A percentile compares a stretch with the other conserved stretches of the same genome.
phyloP scores from a whole-genome alignment of 306 rosid genomes.

The Malus domestica region ASM211411v1 NC_041790.1:14049501-14050000 shows the following conservation, averaged over 20 bases:
- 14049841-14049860: constrained; percentile 18
- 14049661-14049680: neutral
- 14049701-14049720: constrained; percentile 16
- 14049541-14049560: neutral
- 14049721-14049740: neutral
- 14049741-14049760: neutral
- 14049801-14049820: constrained; percentile 43
- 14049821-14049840: constrained; percentile 24
- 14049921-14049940: constrained; percentile 43
- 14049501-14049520: neutral
- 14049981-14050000: constrained; percentile 60
- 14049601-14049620: neutral
- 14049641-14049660: neutral
- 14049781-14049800: constrained; percentile 41
- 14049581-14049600: neutral
- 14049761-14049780: constrained; percentile 41
- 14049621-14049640: neutral
- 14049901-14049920: constrained; percentile 15
- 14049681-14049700: neutral
- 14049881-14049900: constrained; percentile 28
- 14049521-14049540: neutral
- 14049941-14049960: constrained; percentile 4
- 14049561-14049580: constrained; percentile 6
- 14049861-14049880: constrained; percentile 12
- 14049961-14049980: constrained; percentile 37